Conservation (phyloP, 1,284 basidiomycete genomes). For the Microbotryomycetes sp. region DNA sequence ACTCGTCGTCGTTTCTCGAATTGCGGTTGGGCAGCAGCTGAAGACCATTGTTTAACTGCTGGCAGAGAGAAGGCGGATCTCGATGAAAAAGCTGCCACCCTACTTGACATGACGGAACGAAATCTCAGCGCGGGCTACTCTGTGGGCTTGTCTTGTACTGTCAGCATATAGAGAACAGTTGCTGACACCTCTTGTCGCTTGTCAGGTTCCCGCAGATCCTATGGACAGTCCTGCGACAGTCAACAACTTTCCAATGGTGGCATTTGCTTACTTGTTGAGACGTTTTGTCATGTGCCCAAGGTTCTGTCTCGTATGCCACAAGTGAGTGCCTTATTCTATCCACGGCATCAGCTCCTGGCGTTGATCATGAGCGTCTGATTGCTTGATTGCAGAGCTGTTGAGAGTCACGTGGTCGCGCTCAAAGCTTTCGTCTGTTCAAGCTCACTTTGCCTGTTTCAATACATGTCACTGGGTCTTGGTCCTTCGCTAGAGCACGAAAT, state of each 20-base stretch:
- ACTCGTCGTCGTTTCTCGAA: constrained; percentile 16
- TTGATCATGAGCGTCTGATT: neutral
- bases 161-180: no score
- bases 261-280: constrained; percentile 29
- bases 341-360: neutral
- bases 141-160: neutral
- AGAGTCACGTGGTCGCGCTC: constrained; percentile 8
- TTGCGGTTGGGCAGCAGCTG: constrained; percentile 29
- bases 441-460: constrained; percentile 31
- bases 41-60: constrained; percentile 19
- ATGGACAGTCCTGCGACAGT: constrained; percentile 4
- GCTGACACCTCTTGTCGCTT: neutral
- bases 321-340: neutral
- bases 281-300: constrained; percentile 35
- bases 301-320: constrained; percentile 34
- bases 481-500: constrained; percentile 33
- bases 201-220: constrained; percentile 31
- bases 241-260: constrained; percentile 32
- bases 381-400: constrained; percentile 3
- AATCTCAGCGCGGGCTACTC: constrained; percentile 3
- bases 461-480: constrained; percentile 27
- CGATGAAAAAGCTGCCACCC: constrained; percentile 11
- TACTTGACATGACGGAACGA: constrained; percentile 21
- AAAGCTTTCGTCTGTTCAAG: constrained; percentile 34
- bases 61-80: neutral